A percentile compares a stretch with the other conserved stretches of the same genome.
Conservation (phyloP, 78 protist genomes). For the Ministeria vibrans region DNA sequence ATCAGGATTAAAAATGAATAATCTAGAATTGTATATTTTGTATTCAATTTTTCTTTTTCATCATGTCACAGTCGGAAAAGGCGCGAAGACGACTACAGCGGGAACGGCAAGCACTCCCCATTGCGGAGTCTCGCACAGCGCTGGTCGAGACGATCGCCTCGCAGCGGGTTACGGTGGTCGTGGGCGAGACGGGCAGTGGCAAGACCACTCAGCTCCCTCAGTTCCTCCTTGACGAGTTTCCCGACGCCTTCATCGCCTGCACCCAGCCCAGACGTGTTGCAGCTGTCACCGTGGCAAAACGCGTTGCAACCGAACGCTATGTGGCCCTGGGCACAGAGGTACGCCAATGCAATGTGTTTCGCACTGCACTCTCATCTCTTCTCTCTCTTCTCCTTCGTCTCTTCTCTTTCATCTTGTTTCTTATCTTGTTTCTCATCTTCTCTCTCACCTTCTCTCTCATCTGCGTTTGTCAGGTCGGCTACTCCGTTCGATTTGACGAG, state of each 20-base stretch:
- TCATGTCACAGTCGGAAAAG: too few species aligned
- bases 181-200: slow-evolving; percentile 99
- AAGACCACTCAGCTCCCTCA: slow-evolving; percentile 70
- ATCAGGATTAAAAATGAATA: too few species aligned
- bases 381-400: slow-evolving; percentile 14
- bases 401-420: too few species aligned
- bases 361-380: slow-evolving; percentile 82
- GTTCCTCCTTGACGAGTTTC: too few species aligned
- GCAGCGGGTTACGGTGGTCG: slow-evolving; percentile 80
- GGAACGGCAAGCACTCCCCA: too few species aligned
- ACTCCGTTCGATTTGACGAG: slow-evolving; percentile 66
- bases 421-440: too few species aligned
- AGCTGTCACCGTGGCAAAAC: slow-evolving; percentile 80
- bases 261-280: slow-evolving; percentile 99
- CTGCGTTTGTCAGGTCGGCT: slow-evolving; percentile 52
- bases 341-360: slow-evolving; percentile 72
- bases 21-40: too few species aligned
- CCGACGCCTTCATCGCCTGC: slow-evolving; percentile 86
- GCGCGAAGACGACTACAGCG: too few species aligned
- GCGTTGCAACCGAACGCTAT: slow-evolving; percentile 92
- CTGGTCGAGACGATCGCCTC: too few species aligned
- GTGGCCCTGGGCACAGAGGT: slow-evolving; percentile 54
- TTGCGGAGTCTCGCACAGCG: too few species aligned
- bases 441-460: too few species aligned
- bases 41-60: too few species aligned